Evolutionary conservation across 2,329 filamentous ascomycete species (phyloP).

Genomic region (Zasmidium cellare): DNA sequence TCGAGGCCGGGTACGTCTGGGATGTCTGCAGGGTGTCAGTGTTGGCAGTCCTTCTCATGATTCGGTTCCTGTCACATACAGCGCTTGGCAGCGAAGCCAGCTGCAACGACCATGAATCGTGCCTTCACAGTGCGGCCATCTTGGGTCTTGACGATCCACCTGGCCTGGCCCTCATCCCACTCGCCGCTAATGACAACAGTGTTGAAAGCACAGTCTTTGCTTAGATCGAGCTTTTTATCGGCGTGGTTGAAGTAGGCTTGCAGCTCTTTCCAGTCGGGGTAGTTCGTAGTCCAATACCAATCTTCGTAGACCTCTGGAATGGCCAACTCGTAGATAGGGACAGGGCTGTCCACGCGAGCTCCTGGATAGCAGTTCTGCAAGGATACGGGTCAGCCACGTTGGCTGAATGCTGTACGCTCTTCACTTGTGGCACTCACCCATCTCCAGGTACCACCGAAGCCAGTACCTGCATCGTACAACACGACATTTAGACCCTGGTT

Average conservation of each 20-base stretch:
- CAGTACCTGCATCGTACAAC: conserved; percentile 34
- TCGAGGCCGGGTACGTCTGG: conserved; percentile 62
- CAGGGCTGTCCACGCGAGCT: conserved; percentile 45
- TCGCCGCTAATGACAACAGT: conserved; percentile 55
- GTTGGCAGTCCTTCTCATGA: conserved; percentile 1
- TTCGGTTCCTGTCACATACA: conserved; percentile 23
- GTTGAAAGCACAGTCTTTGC: conserved; percentile 59
- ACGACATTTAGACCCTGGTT: conserved; percentile 32
- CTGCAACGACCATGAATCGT: conserved; percentile 55
- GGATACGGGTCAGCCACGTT: neutral
- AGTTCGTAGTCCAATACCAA: conserved; percentile 54
- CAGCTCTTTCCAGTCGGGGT: conserved; percentile 46
- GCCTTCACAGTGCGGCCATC: conserved; percentile 54
- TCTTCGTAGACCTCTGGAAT: conserved; percentile 52
- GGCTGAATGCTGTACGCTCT: neutral
- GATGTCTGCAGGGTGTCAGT: conserved; percentile 40
- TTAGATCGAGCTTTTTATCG: conserved; percentile 55
- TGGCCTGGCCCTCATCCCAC: conserved; percentile 50
- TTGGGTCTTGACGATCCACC: conserved; percentile 54
- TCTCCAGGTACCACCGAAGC: conserved; percentile 37
- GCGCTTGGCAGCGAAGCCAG: conserved; percentile 61
- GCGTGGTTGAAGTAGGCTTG: conserved; percentile 61
- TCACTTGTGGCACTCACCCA: conserved; percentile 19
- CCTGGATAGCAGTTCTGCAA: conserved; percentile 36
- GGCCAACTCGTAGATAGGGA: conserved; percentile 31